Conservation (phyloP, 2,329 filamentous ascomycete species). For the Cercospora nicotianae region DNA sequence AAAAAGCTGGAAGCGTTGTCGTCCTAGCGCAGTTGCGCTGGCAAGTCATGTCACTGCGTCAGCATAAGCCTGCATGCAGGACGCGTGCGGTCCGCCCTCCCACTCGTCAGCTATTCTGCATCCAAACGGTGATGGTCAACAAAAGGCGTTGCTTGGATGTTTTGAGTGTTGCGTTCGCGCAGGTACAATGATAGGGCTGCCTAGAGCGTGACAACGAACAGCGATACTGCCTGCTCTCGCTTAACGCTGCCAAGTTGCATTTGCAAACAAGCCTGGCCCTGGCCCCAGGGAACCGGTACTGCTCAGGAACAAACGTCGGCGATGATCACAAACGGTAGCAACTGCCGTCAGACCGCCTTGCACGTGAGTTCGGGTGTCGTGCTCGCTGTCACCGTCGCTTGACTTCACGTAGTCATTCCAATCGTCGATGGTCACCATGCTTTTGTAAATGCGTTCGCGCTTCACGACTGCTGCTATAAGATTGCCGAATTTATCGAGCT, state of each 20-base stretch:
- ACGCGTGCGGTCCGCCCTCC: constrained; percentile 3
- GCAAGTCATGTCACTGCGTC: constrained; percentile 10
- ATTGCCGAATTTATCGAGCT: constrained; percentile 6
- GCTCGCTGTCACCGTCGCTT: neutral
- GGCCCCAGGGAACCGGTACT: constrained; percentile 6
- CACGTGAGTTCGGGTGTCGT: neutral
- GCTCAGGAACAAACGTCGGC: constrained; percentile 6
- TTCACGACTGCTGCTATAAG: constrained; percentile 11
- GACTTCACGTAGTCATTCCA: constrained; percentile 4
- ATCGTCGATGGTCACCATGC: constrained; percentile 3
- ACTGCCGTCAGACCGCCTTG: neutral
- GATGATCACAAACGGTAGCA: neutral
- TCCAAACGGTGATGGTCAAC: neutral
- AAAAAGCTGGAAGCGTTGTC: neutral
- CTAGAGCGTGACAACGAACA: constrained; percentile 10
- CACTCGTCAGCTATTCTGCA: constrained; percentile 1
- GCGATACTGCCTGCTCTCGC: constrained; percentile 12
- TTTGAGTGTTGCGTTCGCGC: constrained; percentile 16
- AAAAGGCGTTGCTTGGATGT: constrained; percentile 12
- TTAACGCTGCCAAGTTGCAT: neutral
- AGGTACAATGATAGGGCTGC: constrained; percentile 20
- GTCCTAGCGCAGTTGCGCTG: neutral
- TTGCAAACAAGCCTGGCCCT: constrained; percentile 1
- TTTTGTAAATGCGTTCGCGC: constrained; percentile 3
- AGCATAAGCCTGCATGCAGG: neutral